These are phyloP conservation scores for Echria macrotheca DNA, from an alignment of 495 filamentous ascomycete genomes.

Conservation along the genomic window DNA sequence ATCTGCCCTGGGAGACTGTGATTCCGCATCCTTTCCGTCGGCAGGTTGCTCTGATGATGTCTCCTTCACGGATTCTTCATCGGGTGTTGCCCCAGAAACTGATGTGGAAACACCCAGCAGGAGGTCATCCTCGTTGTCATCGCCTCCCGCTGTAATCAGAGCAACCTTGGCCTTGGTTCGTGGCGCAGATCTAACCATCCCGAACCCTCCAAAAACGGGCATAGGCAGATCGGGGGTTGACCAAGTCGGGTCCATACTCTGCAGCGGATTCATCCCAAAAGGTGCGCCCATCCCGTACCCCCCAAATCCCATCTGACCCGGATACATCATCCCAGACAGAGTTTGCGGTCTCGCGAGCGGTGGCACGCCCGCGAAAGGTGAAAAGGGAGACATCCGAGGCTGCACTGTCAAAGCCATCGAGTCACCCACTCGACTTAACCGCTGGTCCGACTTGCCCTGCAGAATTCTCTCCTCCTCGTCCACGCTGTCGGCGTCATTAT, in stretches of 20 bases:
- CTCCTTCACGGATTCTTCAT: no score
- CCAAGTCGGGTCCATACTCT: conserved; percentile 21
- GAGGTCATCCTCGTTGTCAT: conserved; percentile 28
- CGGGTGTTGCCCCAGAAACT: no score
- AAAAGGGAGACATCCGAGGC: conserved; percentile 1
- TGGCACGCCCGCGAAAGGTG: not conserved
- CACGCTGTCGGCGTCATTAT: conserved; percentile 27
- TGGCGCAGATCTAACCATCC: not conserved
- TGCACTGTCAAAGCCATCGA: conserved; percentile 1
- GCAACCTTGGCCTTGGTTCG: conserved; percentile 10
- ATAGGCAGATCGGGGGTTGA: conserved; percentile 24
- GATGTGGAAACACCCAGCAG: conserved; percentile 16
- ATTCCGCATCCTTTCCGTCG: no score
- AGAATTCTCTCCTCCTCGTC: conserved; percentile 26
- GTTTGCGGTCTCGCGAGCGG: conserved; percentile 3
- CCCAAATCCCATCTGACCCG: conserved; percentile 11
- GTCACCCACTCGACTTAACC: conserved; percentile 3
- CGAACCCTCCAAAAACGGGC: conserved; percentile 4
- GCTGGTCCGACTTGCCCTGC: conserved; percentile 8
- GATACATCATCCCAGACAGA: conserved; percentile 9
- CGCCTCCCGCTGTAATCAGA: conserved; percentile 7
- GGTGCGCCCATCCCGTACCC: conserved; percentile 12
- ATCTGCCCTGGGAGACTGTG: no score
- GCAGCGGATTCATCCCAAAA: conserved; percentile 5
- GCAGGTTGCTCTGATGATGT: no score